Base-by-base conservation (phyloP, 805 yeast species). In the Metschnikowia colocasiae region DNA sequence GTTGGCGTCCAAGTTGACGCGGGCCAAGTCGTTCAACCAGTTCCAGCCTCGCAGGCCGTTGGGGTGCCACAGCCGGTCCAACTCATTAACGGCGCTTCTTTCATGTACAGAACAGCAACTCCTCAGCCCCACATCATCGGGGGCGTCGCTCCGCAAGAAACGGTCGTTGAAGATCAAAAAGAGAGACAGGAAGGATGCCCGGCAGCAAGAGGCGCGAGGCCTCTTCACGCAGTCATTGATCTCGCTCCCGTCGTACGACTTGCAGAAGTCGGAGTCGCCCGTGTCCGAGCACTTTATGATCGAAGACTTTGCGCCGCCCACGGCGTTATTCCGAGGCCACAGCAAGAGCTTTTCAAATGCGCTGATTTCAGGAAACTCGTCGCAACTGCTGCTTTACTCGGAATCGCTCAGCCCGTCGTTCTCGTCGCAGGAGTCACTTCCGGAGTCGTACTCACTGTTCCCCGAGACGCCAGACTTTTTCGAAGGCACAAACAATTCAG, bases 1-100 rank as follows among this genome's bases (percentile, higher is more conserved):
- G 63, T 75, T 58, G 56, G 77, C 59, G 55, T 68, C 61, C 55
- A 76, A 67, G 56, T 69, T 73, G 42, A 62, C 68, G 12, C 61
- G 73, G 36, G 71, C 73, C 33, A 69, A 68, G 51, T 67, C 73
- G 6, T 67, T 64, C 55, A 64, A 54, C 49, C 63, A 62, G 43
- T 59, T 54, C 41, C 57, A 55, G 43, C 57, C 57, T 1, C 41
- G 53, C 18, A 38, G 46, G 12, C 47, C 47, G 9, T 30, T 44
- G 32, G 38, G 53, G 2, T 31, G 36, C 12, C 59, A 55, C 39
- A 34, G 49, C 9, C 54, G 59, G 35, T 51, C 55, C 23, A 36
- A 51, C 9, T 55, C 59, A 10, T 48, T 52, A 45, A 51, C 56
- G 16, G 44, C 51, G 6, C 44, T 51, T 19, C 47, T 54, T 18